Percentiles rank a stretch among this genome's conserved stretches.
Evolutionary conservation across 176 grass and related monocot species (phyloP).

Genomic region (Bothriochloa decipiens): DNA sequence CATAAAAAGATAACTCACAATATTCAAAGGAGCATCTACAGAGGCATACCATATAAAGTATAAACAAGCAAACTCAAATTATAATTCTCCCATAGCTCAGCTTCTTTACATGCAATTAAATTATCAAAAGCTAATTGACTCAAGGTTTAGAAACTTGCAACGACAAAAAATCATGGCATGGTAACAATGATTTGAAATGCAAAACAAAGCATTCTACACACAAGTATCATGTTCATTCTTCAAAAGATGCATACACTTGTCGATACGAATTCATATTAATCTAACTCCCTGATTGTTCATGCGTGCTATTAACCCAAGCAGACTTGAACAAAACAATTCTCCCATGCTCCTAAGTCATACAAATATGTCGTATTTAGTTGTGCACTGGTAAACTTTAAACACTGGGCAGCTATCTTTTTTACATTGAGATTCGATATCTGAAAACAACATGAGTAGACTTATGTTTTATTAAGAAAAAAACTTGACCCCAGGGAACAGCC

Average conservation of each 20-base stretch:
- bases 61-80: slow-evolving; percentile 28
- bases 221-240: slow-evolving; percentile 13
- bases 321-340: slow-evolving; percentile 20
- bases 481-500: not conserved
- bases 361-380: not conserved
- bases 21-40: slow-evolving; percentile 7
- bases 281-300: slow-evolving; percentile 12
- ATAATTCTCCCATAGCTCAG: slow-evolving; percentile 34
- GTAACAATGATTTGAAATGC: slow-evolving; percentile 7
- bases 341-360: not conserved
- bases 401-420: not conserved
- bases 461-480: slow-evolving; percentile 6
- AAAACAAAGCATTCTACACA: slow-evolving; percentile 27
- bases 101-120: slow-evolving; percentile 27
- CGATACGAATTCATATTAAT: slow-evolving; percentile 24
- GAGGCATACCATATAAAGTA: slow-evolving; percentile 16
- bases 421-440: not conserved
- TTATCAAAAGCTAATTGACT: slow-evolving; percentile 13
- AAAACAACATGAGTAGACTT: not conserved
- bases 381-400: not conserved
- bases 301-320: not conserved
- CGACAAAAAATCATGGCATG: not conserved
- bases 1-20: slow-evolving; percentile 3
- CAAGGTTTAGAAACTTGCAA: slow-evolving; percentile 32
- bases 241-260: slow-evolving; percentile 24